Evolutionary conservation across 345 rosid genomes (phyloP).

Genomic region (Brassica juncea): DNA sequence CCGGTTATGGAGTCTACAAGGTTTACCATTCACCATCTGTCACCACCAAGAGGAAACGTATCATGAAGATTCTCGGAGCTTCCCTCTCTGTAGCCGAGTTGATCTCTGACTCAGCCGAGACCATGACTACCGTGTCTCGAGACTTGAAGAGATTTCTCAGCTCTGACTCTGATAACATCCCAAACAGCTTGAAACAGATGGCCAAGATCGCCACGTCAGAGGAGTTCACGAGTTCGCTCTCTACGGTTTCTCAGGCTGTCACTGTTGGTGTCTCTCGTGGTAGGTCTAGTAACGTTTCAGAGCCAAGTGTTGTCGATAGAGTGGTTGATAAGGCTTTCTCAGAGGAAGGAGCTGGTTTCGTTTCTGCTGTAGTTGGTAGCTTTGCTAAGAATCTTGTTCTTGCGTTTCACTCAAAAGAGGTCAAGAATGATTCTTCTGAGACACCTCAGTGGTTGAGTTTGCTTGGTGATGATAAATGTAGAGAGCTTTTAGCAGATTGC

Average conservation of each 20-base stretch:
- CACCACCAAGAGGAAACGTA: constrained; percentile 58
- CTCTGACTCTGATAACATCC: constrained; percentile 76
- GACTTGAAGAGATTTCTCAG: constrained; percentile 67
- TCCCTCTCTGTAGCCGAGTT: constrained; percentile 62
- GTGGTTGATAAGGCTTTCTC: constrained; percentile 62
- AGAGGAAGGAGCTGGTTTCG: constrained; percentile 63
- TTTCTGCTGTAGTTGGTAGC: constrained; percentile 81
- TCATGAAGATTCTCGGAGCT: constrained; percentile 58
- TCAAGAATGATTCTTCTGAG: constrained; percentile 21
- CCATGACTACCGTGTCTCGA: constrained; percentile 55
- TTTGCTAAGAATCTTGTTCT: constrained; percentile 88
- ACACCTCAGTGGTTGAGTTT: constrained; percentile 58
- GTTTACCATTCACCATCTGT: constrained; percentile 69
- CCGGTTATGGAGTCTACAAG: constrained; percentile 77
- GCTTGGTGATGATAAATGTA: constrained; percentile 57
- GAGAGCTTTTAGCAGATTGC: constrained; percentile 72
- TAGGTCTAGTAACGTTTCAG: constrained; percentile 36
- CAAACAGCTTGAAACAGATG: constrained; percentile 86
- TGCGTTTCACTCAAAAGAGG: constrained; percentile 59
- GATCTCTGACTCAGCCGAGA: constrained; percentile 73
- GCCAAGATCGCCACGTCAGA: constrained; percentile 65
- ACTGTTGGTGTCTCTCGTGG: constrained; percentile 64
- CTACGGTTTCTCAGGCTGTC: constrained; percentile 60
- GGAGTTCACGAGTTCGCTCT: constrained; percentile 62
- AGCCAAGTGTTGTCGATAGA: constrained; percentile 4